Evolutionary conservation across 768 basidiomycete genomes (phyloP), one percentile per base, ranked within the genome.

Genomic region (Calocybe gangraenosa): DNA sequence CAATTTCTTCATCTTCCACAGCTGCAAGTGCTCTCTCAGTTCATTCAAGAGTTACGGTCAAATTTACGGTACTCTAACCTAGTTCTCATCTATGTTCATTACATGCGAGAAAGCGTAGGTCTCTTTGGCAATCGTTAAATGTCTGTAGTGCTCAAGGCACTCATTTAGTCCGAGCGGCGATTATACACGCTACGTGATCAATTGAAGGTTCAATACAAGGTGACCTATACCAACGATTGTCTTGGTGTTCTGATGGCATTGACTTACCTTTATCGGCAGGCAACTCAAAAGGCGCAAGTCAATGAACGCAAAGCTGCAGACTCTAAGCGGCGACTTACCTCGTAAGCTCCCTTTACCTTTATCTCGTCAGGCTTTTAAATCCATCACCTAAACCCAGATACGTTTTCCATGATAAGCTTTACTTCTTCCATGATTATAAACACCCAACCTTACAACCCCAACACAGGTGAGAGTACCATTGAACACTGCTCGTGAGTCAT

Each of bases 41-140:
- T n/a, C 21, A 31, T 35, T 32, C 20, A n/a, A 36, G 42, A 4
- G 19, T 38, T 39, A 21, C 47, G 39, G 21, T 2, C 32, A 9
- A 15, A 43, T 13, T 14, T 37, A 17, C 40, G 43, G 40, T 42
- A 58, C 54, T 50, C 57, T 44, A 23, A 56, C 38, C 36, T 62
- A 80, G 69, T 94, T 63, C 65, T 95, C 48, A 76, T 93, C 15
- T 90, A 85, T 58, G 77, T 87, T 3, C 80, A 83, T 60, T 84
- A 82, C 51, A 76, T 76, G 66, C 70, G 76, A 37, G 83, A 84
- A 63, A 75, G 66, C 35, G 80, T 78, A 51, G 53, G 77, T 56
- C 17, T 39, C n/a, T 17, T 38, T 17, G 2, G 8, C 9, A 17
- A 36, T 5, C 13, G 25, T 11, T 28, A 6, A 28, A 21, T 64